Evolutionary conservation across 768 basidiomycete genomes (phyloP).

Genomic region (Rhodotorula paludigena): DNA sequence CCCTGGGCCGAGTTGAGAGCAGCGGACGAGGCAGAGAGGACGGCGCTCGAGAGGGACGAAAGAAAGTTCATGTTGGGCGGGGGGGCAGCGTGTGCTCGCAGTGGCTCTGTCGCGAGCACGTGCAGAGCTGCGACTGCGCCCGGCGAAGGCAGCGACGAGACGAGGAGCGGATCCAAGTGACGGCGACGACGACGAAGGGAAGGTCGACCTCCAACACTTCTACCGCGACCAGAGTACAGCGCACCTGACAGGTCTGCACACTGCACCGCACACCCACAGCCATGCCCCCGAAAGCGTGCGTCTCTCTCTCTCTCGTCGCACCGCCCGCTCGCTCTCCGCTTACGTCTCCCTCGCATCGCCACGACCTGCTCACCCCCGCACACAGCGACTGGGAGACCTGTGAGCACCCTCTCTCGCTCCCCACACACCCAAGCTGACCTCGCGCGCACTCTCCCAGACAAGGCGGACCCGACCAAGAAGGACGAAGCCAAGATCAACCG

Average conservation of each 20-base stretch:
- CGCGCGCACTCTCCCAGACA: slow-evolving; percentile 53
- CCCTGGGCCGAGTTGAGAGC: slow-evolving; percentile 19
- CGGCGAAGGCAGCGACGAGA: too few relatives aligned
- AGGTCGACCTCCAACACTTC: too few relatives aligned
- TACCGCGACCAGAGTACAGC: neutral
- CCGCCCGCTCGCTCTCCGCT: neutral
- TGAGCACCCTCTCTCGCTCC: slow-evolving; percentile 14
- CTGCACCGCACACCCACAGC: neutral
- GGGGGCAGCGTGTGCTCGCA: neutral
- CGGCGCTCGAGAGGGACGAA: slow-evolving; percentile 19
- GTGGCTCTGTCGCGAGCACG: neutral
- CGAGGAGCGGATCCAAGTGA: too few relatives aligned
- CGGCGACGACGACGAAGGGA: too few relatives aligned
- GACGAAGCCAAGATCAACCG: slow-evolving; percentile 80
- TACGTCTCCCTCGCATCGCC: slow-evolving; percentile 3
- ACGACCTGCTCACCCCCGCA: slow-evolving; percentile 1
- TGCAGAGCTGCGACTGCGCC: neutral
- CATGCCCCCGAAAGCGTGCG: slow-evolving; percentile 96
- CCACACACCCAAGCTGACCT: neutral
- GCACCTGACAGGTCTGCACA: too few relatives aligned
- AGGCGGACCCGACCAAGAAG: slow-evolving; percentile 80
- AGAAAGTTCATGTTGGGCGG: slow-evolving; percentile 40
- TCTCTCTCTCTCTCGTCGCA: too few relatives aligned
- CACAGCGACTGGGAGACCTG: slow-evolving; percentile 98
- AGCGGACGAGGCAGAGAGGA: slow-evolving; percentile 20